Percentiles rank a stretch among this genome's conserved stretches.
Conservation (phyloP, 768 basidiomycete genomes). For the Amanita pallidorosea region DNA sequence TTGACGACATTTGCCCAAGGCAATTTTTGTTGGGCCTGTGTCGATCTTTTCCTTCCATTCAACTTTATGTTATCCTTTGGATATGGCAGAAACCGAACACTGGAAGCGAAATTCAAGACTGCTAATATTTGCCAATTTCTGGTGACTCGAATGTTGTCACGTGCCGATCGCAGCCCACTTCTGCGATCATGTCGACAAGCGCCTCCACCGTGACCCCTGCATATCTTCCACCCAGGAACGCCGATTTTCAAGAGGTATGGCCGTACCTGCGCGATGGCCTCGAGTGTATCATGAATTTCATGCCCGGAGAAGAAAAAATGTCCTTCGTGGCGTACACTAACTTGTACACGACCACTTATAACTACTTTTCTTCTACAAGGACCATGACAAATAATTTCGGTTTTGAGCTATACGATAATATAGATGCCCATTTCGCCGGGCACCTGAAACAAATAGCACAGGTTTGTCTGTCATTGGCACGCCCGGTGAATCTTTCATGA, state of each 20-base stretch:
- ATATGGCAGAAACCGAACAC: too few species aligned
- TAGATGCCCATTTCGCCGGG: conserved; percentile 77
- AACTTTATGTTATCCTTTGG: too few species aligned
- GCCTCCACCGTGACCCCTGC: conserved; percentile 16
- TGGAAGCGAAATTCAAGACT: too few species aligned
- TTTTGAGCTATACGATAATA: conserved; percentile 76
- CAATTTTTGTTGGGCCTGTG: too few species aligned
- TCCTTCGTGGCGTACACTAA: conserved; percentile 66
- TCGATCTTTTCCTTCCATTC: too few species aligned
- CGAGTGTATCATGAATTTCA: conserved; percentile 80
- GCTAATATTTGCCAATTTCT: too few species aligned
- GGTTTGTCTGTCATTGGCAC: conserved; percentile 15
- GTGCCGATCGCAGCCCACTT: too few species aligned
- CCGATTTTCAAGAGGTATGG: conserved; percentile 85
- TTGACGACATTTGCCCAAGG: too few species aligned
- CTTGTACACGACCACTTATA: conserved; percentile 88
- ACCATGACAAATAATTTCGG: too few species aligned
- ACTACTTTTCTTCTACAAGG: too few species aligned
- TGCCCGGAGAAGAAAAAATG: conserved; percentile 75
- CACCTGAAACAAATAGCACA: conserved; percentile 70
- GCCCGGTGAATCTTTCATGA: conserved; percentile 9
- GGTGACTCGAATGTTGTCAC: too few species aligned
- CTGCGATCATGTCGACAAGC: conserved; percentile 18
- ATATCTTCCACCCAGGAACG: conserved; percentile 48
- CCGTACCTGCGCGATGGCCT: conserved; percentile 72